Conservation (phyloP, 805 yeast genomes). For the Myxozyma mucilagina region DNA sequence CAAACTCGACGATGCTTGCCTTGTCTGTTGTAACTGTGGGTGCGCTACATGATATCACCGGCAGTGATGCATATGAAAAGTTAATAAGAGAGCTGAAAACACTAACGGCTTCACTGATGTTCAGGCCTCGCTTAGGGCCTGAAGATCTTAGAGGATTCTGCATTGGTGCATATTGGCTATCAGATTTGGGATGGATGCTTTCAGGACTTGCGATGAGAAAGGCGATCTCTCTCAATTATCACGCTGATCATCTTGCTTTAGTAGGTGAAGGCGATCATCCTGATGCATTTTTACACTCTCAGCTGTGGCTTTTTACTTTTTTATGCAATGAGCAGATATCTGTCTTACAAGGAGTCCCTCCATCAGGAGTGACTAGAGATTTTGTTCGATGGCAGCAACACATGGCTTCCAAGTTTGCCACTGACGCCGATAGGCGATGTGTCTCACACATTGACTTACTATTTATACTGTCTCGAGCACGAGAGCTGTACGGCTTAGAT, state of each 20-base stretch:
- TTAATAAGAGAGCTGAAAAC: constrained; percentile 13
- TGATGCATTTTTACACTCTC: constrained; percentile 16
- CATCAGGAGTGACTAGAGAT: constrained; percentile 14
- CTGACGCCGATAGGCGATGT: constrained; percentile 15
- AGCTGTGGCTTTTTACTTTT: constrained; percentile 21
- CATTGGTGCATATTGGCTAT: constrained; percentile 23
- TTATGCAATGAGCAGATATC: constrained; percentile 24
- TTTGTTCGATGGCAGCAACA: constrained; percentile 21
- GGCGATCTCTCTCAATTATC: constrained; percentile 19
- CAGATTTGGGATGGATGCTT: constrained; percentile 26
- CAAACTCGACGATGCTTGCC: constrained; percentile 17
- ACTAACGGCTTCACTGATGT: constrained; percentile 13
- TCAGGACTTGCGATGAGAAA: constrained; percentile 16
- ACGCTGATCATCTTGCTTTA: constrained; percentile 7
- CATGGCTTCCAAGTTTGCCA: constrained; percentile 11
- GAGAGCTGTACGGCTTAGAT: constrained; percentile 22
- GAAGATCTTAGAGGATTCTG: constrained; percentile 22
- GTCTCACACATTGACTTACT: constrained; percentile 24
- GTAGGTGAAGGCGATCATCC: constrained; percentile 5
- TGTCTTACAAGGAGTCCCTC: constrained; percentile 25
- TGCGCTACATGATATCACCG: constrained; percentile 21
- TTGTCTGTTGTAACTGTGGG: constrained; percentile 24
- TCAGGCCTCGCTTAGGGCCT: constrained; percentile 15
- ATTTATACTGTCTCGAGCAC: constrained; percentile 13
- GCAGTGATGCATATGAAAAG: constrained; percentile 19